Base-by-base conservation (phyloP, 139 green algal genomes). In the Gonium pectorale region DNA sequence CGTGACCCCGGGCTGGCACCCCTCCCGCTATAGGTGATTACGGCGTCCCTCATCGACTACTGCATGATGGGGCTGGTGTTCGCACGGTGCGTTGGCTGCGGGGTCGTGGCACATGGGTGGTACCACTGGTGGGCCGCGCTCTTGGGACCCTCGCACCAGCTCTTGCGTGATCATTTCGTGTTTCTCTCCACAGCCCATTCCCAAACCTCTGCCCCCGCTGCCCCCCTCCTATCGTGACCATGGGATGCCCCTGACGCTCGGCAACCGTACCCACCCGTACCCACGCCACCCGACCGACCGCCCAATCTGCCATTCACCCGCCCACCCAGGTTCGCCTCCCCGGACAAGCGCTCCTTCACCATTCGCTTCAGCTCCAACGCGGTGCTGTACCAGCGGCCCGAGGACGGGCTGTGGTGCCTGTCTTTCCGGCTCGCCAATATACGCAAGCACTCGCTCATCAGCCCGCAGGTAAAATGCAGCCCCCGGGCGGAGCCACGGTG, bases 41-140 rank as follows among this genome's bases (percentile, higher is more conserved):
- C 66, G 21, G 89, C 87, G 24, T 54, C 87, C 0, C 84, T 94
- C 40, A 87, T 95, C 15, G 89, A 96, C 86, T 94, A 91, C 71
- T 87, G 80, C 67, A 90, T 96, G 86, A 92, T 96, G 86, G 93
- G 92, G 19, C 51, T 96, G 21, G 92, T 96, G 31, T 96, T 92
- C 79, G 88, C 93, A 17, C 70, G 89, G 88, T 90, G 71, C 11
- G 83, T 38, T n/a, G 29, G 67, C 40, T 38, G 9, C 40, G 67
- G 8, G 0, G n/a, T n/a, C n/a, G n/a, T n/a, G n/a, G n/a, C n/a
- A n/a, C n/a, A n/a, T n/a, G n/a, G n/a, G n/a, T n/a, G n/a, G n/a
- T n/a, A n/a, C n/a, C n/a, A n/a, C n/a, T n/a, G n/a, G n/a, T n/a
- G n/a, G n/a, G n/a, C n/a, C n/a, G n/a, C n/a, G n/a, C n/a, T n/a